Evolutionary conservation across 73 alveolate species (phyloP).

Genomic region (Paramecium biaurelia): DNA sequence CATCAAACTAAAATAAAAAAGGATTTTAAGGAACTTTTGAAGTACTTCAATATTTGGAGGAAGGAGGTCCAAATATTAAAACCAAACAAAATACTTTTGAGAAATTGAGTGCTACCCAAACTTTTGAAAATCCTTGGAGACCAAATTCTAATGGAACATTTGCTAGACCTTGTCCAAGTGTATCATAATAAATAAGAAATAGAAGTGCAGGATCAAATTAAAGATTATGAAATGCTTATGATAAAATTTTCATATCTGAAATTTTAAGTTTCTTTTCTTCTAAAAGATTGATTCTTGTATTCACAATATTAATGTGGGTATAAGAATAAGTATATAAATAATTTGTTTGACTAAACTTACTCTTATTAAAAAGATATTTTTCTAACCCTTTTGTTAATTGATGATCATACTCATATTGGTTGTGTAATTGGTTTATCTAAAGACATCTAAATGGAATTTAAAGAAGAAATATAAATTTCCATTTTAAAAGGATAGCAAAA

Average conservation of each 20-base stretch:
- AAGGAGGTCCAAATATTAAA: not conserved
- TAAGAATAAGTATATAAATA: not conserved
- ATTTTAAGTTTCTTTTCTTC: not conserved
- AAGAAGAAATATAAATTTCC: too few species aligned
- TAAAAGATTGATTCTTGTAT: not conserved
- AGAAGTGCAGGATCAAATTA: not conserved
- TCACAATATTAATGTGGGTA: not conserved
- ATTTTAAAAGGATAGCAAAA: not conserved
- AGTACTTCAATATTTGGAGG: slow-evolving; percentile 15
- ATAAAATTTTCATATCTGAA: not conserved
- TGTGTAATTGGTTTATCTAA: too few species aligned
- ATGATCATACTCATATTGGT: too few species aligned
- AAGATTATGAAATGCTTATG: not conserved
- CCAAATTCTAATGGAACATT: slow-evolving; percentile 28
- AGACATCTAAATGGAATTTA: too few species aligned
- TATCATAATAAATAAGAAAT: not conserved
- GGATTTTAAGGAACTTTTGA: slow-evolving; percentile 27
- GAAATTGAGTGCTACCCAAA: not conserved
- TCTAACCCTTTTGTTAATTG: too few species aligned
- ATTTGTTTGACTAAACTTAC: too few species aligned
- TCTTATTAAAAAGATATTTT: too few species aligned
- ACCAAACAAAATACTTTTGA: not conserved
- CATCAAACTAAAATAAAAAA: not conserved
- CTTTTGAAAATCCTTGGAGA: slow-evolving; percentile 15
- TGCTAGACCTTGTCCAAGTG: slow-evolving; percentile 26